Base-by-base conservation (phyloP, 2,329 filamentous ascomycete genomes). In the Neofusicoccum ribis region DNA sequence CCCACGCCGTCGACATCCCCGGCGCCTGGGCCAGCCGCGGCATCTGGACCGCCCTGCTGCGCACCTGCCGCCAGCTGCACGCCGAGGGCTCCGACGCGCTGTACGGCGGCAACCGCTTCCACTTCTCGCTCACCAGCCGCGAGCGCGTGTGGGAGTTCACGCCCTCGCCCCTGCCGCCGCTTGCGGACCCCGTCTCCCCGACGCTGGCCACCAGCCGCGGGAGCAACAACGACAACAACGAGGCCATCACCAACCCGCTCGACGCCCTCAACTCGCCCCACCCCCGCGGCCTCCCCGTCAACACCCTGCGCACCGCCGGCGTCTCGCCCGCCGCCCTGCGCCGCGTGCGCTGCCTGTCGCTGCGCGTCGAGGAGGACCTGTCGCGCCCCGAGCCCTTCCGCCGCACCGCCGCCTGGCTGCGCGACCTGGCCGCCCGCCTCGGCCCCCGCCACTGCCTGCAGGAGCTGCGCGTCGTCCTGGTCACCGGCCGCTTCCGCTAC, bases 41-140 rank as follows among this genome's bases (percentile, higher is more conserved):
- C 36, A 43, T 54, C 17, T 63, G 52, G 52, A 47, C 52, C 27
- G 39, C 44, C 12, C 50, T 70, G n/a, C 36, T 70, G 4, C 63
- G 46, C 27, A 51, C 47, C 14, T 69, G 68, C 65, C 68, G 68
- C n/a, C 67, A 67, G 23, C 47, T 68, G 11, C 66, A 70, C 46
- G 66, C 68, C 47, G 68, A 70, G 65, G 66, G 67, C 12, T 59
- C 66, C 20, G 64, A 64, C 36, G 51, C 68, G 9, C 66, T 70
- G 20, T 70, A 69, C 58, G 67, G 59, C 9, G 61, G 63, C 36
- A 70, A 70, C 39, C 65, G 65, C 17, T 70, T 70, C 65, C 68
- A 70, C 52, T 66, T 66, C 62, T 8, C 31, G 1, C 41, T 66
- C 27, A 65, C 63, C 23, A 50, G 43, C 43, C 49, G 47, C 17